Evolutionary conservation across 495 filamentous ascomycete species (phyloP), one percentile per base, ranked within the genome.

Genomic region (Pyronema omphalodes): DNA sequence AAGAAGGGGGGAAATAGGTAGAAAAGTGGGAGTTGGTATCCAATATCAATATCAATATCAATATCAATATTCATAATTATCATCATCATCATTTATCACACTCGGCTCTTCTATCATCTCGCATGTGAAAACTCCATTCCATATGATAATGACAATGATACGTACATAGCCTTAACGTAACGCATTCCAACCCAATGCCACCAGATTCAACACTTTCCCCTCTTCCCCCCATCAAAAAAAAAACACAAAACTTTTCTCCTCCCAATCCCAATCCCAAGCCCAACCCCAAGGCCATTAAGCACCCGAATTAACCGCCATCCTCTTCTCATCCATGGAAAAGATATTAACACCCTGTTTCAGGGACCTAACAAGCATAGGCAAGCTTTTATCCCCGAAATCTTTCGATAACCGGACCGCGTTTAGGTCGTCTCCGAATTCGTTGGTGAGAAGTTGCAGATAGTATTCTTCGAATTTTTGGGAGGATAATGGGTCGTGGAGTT

Each of bases 361-460:
- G n/a, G 79, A 78, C 53, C 70, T 65, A 35, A 86, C 70, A 37
- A 87, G 69, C 58, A 85, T 69, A 8, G 72, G 71, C 49, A 86
- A 57, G 33, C 73, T 71, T 52, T 73, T 73, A 17, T 11, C 29
- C 52, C 70, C 76, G 60, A 86, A 87, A 66, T 87, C 83, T 59
- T 75, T 73, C 33, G 83, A 77, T 37, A 60, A 66, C 23, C 82
- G 76, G 8, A 86, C 63, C 56, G 73, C 73, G 66, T 85, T 79
- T 23, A 87, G 69, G 62, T 86, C 83, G 37, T 85, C 80, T 7
- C 76, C 78, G 54, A 85, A 82, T 55, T 85, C 81, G 8, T 70
- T 66, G 6, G 83, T 82, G 14, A 79, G 68, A 52, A 72, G 73
- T 43, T 75, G 73, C 56, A 86, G 73, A 65, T 86, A 86, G 64